Conservation (phyloP, 2,329 filamentous ascomycete genomes). For the Nothophaeocryptopus gaeumannii region DNA sequence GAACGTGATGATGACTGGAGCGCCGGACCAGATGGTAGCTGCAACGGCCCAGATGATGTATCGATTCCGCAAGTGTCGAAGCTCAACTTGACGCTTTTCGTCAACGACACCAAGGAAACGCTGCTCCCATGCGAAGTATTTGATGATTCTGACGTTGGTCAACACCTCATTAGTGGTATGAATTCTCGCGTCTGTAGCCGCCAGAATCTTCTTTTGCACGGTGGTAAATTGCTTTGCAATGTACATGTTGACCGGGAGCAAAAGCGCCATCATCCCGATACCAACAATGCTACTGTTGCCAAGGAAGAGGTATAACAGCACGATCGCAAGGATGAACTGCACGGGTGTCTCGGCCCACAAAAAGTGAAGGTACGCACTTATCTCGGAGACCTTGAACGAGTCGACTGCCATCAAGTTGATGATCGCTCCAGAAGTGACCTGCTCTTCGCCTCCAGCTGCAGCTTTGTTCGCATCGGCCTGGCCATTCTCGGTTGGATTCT, state of each 20-base stretch:
- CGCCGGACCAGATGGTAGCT: slow-evolving; percentile 93
- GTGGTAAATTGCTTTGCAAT: slow-evolving; percentile 82
- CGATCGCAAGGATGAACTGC: slow-evolving; percentile 76
- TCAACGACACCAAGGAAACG: slow-evolving; percentile 83
- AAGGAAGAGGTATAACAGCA: slow-evolving; percentile 83
- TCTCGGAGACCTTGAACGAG: slow-evolving; percentile 96
- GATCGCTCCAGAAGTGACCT: slow-evolving; percentile 94
- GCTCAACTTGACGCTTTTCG: slow-evolving; percentile 78
- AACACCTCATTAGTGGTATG: slow-evolving; percentile 95
- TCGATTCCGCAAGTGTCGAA: slow-evolving; percentile 72
- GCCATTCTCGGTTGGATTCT: slow-evolving; percentile 40
- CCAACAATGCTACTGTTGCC: slow-evolving; percentile 92
- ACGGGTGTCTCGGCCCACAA: slow-evolving; percentile 89
- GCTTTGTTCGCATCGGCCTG: slow-evolving; percentile 37
- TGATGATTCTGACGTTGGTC: slow-evolving; percentile 98
- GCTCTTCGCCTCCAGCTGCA: slow-evolving; percentile 39
- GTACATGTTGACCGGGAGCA: slow-evolving; percentile 85
- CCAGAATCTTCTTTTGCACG: slow-evolving; percentile 87
- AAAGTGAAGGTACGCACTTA: slow-evolving; percentile 93
- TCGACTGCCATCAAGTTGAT: slow-evolving; percentile 99
- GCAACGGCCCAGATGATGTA: slow-evolving; percentile 91
- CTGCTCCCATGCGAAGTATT: slow-evolving; percentile 98
- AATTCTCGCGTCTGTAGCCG: slow-evolving; percentile 91
- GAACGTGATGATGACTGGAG: slow-evolving; percentile 92
- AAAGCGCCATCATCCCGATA: slow-evolving; percentile 81